Evolutionary conservation across 208 protist genomes (phyloP).

Genomic region (Sergeia podlipaevii): DNA sequence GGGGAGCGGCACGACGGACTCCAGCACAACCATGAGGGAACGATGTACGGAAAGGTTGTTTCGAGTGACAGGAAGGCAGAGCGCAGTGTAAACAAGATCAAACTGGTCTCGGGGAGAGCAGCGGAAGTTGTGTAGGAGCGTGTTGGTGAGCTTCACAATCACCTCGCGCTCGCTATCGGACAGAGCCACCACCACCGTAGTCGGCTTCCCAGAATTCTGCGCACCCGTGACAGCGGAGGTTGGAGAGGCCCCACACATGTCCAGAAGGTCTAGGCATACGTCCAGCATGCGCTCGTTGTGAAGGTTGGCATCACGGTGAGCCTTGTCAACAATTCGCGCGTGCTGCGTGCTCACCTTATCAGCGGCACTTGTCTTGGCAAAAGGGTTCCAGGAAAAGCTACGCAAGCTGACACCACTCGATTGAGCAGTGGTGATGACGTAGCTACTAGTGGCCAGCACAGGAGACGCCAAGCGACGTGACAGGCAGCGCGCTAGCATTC

Average conservation of each 20-base stretch:
- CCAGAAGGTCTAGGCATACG: constrained; percentile 66
- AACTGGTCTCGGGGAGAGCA: constrained; percentile 60
- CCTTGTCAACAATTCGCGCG: constrained; percentile 33
- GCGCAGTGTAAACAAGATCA: constrained; percentile 68
- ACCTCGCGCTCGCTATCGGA: constrained; percentile 15
- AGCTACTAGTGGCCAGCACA: too few relatives aligned
- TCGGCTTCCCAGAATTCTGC: too few relatives aligned
- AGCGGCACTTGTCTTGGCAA: too few relatives aligned
- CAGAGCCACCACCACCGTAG: too few relatives aligned
- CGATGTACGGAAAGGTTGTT: constrained; percentile 44
- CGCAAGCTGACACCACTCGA: too few relatives aligned
- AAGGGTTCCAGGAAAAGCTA: too few relatives aligned
- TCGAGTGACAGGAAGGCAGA: constrained; percentile 52
- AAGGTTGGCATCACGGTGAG: constrained; percentile 32
- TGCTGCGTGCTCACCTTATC: constrained; percentile 22
- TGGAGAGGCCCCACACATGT: constrained; percentile 36
- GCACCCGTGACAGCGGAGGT: background rate
- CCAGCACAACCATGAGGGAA: constrained; percentile 56
- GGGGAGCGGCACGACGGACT: constrained; percentile 51
- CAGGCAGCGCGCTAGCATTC: too few relatives aligned
- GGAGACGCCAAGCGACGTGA: too few relatives aligned
- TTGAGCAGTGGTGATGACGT: too few relatives aligned
- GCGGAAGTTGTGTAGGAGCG: constrained; percentile 52
- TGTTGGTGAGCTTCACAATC: constrained; percentile 32
- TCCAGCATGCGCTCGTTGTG: constrained; percentile 69